Base-by-base conservation (phyloP, 441 rosid species). In the Adansonia rubrostipa region DNA sequence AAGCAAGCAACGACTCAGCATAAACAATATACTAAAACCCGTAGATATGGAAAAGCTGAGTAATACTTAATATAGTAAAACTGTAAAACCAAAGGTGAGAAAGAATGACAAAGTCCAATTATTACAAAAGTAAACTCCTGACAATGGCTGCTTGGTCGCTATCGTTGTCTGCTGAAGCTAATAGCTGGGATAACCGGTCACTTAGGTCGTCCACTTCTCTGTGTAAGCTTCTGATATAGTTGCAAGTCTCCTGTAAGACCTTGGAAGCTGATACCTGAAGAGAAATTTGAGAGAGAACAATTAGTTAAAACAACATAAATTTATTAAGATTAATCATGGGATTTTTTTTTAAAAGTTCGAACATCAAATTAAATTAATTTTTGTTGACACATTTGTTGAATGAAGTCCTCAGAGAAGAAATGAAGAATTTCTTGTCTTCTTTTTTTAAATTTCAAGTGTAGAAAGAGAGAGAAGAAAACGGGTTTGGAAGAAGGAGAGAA, bases 321-420 rank as follows among this genome's bases (percentile, higher is more conserved):
- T 19, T 68, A n/a, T 28, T 24, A 20, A 28, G 2, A 20, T 5
- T 24, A 10, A 51, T 4, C 3, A 13, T 22, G 42, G 6, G 40
- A 0, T 10, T 69, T 20, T 40, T 22, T 64, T 17, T 11, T 42
- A 61, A 57, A 48, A 86, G 66, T 10, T 47, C 22, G 22, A 17
- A 48, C 10, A 69, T 45, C 9, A 22, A 20, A 71, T 75, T 67
- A 17, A 17, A 36, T 68, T 42, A 10, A 11, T n/a, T 54, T 80
- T 33, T 77, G 70, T 67, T 53, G 62, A 61, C 67, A 28, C 36
- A 28, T 28, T 28, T 28, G 36, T 71, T 44, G 53, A 88, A 82
- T 60, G 73, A 74, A 87, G 83, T 71, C 93, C 95, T 91, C 90
- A 87, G 86, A 89, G 88, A 67, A 45, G 28, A 17, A 42, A 9